Evolutionary conservation across 139 green algal genomes (phyloP).

Genomic region (Closterium sp.): DNA sequence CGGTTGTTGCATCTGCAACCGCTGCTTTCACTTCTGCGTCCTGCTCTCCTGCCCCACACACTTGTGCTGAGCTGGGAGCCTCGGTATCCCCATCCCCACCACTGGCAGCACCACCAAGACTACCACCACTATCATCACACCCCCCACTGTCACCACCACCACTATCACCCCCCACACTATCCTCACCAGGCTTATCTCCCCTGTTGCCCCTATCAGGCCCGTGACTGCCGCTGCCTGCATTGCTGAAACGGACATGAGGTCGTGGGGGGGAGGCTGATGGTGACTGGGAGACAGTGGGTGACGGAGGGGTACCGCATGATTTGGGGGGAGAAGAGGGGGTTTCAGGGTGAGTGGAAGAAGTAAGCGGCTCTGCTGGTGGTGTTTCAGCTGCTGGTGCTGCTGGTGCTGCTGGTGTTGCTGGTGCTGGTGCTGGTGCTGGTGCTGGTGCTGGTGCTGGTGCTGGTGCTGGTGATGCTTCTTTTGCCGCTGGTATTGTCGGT

Average conservation of each 20-base stretch:
- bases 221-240: neutral
- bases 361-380: too few relatives aligned
- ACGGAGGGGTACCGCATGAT: too few relatives aligned
- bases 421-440: neutral
- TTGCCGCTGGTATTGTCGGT: neutral
- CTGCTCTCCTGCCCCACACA: neutral
- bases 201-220: too few relatives aligned
- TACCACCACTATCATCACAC: neutral
- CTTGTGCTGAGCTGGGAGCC: neutral
- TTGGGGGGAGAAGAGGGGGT: too few relatives aligned
- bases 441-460: too few relatives aligned
- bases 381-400: neutral
- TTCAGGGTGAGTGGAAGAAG: too few relatives aligned
- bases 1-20: neutral
- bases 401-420: neutral
- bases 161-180: neutral
- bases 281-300: too few relatives aligned
- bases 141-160: neutral
- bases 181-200: too few relatives aligned
- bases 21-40: neutral
- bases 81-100: neutral
- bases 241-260: too few relatives aligned
- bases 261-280: too few relatives aligned
- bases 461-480: neutral
- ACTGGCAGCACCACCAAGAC: neutral